A percentile compares a stretch with the other conserved stretches of the same genome.
Conservation (phyloP, 257 asterid genomes). For the Petunia secreta region DNA sequence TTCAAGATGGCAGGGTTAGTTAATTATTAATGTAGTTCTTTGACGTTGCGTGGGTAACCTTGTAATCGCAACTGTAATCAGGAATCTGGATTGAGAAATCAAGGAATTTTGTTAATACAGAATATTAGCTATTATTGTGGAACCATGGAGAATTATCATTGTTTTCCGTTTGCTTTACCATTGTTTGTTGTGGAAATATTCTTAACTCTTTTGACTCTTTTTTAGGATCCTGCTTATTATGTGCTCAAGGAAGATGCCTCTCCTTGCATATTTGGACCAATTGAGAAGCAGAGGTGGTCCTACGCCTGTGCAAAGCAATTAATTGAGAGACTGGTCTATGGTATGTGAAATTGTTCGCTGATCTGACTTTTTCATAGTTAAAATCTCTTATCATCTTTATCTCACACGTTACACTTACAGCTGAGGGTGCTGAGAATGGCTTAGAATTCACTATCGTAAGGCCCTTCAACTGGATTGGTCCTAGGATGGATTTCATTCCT, state of each 20-base stretch:
- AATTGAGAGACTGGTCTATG: slow-evolving; percentile 91
- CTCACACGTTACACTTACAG: slow-evolving; percentile 45
- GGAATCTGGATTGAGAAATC: not conserved
- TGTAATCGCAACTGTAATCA: not conserved
- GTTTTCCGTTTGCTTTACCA: not conserved
- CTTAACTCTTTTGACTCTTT: slow-evolving; percentile 33
- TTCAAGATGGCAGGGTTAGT: not conserved
- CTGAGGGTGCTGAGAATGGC: slow-evolving; percentile 98
- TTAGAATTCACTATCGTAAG: slow-evolving; percentile 92
- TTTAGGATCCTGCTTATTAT: slow-evolving; percentile 79
- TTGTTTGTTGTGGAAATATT: slow-evolving; percentile 11
- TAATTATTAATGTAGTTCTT: not conserved
- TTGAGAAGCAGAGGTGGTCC: slow-evolving; percentile 98
- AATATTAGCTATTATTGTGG: not conserved
- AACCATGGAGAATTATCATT: not conserved
- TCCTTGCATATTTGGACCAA: slow-evolving; percentile 94
- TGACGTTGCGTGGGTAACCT: not conserved
- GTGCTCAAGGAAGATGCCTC: slow-evolving; percentile 80
- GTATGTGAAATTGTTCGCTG: slow-evolving; percentile 45
- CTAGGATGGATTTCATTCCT: slow-evolving; percentile 97
- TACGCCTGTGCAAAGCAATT: slow-evolving; percentile 96
- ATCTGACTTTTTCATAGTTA: slow-evolving; percentile 27
- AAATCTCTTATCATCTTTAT: not conserved
- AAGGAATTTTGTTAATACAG: not conserved
- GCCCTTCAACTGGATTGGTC: slow-evolving; percentile 99